Evolutionary conservation across 2,329 filamentous ascomycete genomes (phyloP).

Genomic region (Aureobasidium sp.): DNA sequence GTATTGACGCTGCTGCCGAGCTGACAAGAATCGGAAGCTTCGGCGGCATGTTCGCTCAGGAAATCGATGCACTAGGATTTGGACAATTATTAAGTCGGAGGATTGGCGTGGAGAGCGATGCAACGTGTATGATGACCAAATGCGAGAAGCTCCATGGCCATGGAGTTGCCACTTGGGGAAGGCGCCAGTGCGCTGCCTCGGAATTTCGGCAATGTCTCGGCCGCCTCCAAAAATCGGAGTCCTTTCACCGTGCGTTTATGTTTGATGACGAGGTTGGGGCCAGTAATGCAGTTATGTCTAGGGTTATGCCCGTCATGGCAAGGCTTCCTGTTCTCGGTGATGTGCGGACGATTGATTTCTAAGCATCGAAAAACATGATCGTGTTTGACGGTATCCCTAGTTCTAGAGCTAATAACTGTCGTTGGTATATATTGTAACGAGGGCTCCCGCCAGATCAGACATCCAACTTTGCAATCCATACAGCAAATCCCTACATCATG

Average conservation of each 20-base stretch:
- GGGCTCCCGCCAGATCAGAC: background rate
- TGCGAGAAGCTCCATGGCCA: background rate
- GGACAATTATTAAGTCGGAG: background rate
- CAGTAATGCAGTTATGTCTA: background rate
- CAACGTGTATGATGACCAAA: background rate
- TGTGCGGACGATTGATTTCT: constrained; percentile 6
- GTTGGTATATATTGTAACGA: background rate
- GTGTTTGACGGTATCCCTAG: background rate
- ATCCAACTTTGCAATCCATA: background rate
- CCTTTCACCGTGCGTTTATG: background rate
- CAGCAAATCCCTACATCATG: background rate
- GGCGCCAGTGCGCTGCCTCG: background rate
- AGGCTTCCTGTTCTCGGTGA: background rate
- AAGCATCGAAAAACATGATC: constrained; percentile 1
- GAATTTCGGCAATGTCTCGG: background rate
- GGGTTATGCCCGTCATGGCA: background rate
- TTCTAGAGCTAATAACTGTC: background rate
- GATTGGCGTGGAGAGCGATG: background rate
- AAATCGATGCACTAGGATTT: background rate
- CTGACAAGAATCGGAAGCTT: constrained; percentile 7
- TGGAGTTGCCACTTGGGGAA: constrained; percentile 5
- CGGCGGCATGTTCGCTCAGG: constrained; percentile 7
- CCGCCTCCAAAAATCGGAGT: background rate
- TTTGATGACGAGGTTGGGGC: background rate
- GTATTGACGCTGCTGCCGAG: constrained; percentile 21